phyloP scores from a whole-genome alignment of 2,329 filamentous ascomycete species.

The Fusarium compactum region DNA sequence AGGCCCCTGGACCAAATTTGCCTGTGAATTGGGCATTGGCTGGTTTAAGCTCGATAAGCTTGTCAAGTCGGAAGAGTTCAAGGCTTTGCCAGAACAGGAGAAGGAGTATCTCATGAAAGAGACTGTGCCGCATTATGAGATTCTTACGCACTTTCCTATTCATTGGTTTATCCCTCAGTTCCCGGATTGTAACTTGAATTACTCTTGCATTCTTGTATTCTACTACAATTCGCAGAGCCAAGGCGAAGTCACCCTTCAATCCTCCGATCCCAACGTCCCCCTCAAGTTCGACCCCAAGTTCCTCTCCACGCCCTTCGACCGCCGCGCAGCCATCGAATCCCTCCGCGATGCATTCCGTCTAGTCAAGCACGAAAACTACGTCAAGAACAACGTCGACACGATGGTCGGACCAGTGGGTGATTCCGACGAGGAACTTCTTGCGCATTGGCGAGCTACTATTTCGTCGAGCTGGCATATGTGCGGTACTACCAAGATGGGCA shows the following conservation, averaged over 20 bases:
- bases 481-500: conserved; percentile 70
- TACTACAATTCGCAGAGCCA: conserved; percentile 65
- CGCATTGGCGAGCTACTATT: conserved; percentile 58
- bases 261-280: conserved; percentile 62
- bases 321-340: conserved; percentile 61
- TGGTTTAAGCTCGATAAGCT: conserved; percentile 60
- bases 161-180: conserved; percentile 58
- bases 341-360: conserved; percentile 59
- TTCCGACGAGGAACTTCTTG: conserved; percentile 65
- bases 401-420: conserved; percentile 59
- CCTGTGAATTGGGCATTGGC: conserved; percentile 56
- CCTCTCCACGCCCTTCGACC: conserved; percentile 66
- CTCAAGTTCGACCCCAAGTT: conserved; percentile 66
- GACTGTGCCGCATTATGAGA: conserved; percentile 69
- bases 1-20: conserved; percentile 56
- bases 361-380: conserved; percentile 56
- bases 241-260: conserved; percentile 65
- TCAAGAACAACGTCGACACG: conserved; percentile 57
- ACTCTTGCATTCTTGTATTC: conserved; percentile 59
- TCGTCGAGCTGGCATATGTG: conserved; percentile 67
- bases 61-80: conserved; percentile 60
- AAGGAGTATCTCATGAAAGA: conserved; percentile 59
- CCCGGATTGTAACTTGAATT: conserved; percentile 53
- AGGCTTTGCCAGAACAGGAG: conserved; percentile 58
- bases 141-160: conserved; percentile 60